Base-by-base conservation (phyloP, 1,139 yeast species). In the Hemisphaericaspora subhashii region DNA sequence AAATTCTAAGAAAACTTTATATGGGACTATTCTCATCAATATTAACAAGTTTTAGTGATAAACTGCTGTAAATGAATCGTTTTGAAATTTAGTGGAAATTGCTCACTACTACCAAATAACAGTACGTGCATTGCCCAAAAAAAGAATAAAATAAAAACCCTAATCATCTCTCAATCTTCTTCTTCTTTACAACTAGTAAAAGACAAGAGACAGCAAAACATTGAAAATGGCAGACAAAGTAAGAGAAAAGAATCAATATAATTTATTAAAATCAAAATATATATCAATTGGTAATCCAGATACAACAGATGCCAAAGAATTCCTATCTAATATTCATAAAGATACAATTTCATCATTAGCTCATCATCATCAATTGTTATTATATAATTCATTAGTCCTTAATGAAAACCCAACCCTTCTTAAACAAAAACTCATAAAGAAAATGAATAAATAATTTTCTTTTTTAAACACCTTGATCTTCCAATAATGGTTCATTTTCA, bases 341-440 rank as follows among this genome's bases (percentile, higher is more conserved):
- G 98, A 94, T 56, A 80, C 95, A 1, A 79, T 82, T 47, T 77
- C 88, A 2, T 74, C 86, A 13, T 60, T 87, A 37, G 75, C 81
- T 18, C 84, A 86, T 20, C 96, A 90, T 57, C 79, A 82, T 13
- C 76, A 79, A 3, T 46, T 84, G 39, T 58, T 87, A 33, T 77
- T 80, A 46, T 86, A 86, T 53, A 69, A 83, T 38, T 67, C 95
- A n/a, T 55, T 85, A 7, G 86, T 83, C 0, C 57, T 72, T 36
- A 81, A 78, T 36, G 73, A 77, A 48, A 78, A 85, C 22, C 75
- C 72, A 37, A 67, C 63, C 22, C 47, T 76, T 18, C 58, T 77
- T 16, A 68, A 79, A 38, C 68, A 72, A 35, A 64, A 70, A 32
- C 62, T 85, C 51, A 73, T 86, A 18, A 84, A 80, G 48, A 79